Conservation (phyloP, 441 rosid genomes). For the Corymbia citriodora region DNA sequence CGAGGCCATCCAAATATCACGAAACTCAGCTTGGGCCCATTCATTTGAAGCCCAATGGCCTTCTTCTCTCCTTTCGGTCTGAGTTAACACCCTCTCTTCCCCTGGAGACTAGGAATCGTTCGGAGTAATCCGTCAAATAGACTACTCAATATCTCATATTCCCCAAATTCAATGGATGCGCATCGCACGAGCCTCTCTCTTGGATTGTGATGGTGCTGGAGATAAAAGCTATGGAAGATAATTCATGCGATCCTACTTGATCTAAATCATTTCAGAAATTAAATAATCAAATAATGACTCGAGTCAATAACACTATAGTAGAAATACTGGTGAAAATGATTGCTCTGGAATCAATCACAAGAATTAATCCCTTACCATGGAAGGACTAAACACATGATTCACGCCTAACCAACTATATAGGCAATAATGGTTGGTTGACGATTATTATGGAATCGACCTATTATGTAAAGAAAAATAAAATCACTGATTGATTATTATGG, state of each 20-base stretch:
- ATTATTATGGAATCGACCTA: neutral
- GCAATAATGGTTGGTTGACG: neutral
- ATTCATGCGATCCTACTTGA: accelerated
- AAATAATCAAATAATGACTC: neutral
- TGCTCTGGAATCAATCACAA: neutral
- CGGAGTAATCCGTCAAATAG: neutral
- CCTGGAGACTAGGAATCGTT: neutral
- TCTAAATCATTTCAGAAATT: too few species aligned
- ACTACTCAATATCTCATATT: neutral
- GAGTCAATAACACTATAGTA: accelerated
- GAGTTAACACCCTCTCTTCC: neutral
- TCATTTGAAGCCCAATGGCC: neutral
- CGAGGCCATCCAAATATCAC: neutral
- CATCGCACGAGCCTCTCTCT: neutral
- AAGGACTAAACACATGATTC: neutral
- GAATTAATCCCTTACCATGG: neutral
- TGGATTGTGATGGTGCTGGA: neutral
- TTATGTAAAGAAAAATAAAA: too few species aligned
- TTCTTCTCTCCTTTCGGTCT: neutral
- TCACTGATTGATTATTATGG: too few species aligned
- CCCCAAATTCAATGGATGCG: neutral
- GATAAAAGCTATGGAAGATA: neutral
- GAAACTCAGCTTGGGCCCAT: neutral
- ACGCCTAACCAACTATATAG: too few species aligned
- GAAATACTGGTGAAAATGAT: accelerated